A percentile compares a stretch with the other conserved stretches of the same genome.
These are phyloP conservation scores for Adansonia madagascariensis DNA, from an alignment of 441 rosid species.

Conservation along the genomic window DNA sequence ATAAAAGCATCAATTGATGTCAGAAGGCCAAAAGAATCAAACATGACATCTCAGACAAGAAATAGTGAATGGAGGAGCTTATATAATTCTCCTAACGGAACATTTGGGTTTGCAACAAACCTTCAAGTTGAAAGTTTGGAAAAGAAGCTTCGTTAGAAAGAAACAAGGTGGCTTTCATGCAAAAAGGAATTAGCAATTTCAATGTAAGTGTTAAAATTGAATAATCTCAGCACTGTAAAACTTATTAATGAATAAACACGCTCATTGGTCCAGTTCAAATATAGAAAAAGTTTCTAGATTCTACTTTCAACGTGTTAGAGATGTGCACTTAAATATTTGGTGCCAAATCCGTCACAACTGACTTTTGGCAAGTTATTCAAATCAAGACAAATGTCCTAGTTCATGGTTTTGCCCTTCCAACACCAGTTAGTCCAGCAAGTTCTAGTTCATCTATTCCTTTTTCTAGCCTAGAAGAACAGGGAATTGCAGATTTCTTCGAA, in stretches of 20 bases:
- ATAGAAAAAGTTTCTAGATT: neutral
- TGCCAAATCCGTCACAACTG: neutral
- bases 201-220: neutral
- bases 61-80: neutral
- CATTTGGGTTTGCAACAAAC: neutral
- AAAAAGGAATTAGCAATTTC: neutral
- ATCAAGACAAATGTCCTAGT: neutral
- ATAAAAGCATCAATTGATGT: neutral
- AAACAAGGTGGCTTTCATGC: neutral
- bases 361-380: neutral
- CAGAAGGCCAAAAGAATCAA: neutral
- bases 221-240: neutral
- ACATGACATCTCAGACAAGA: neutral
- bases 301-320: neutral
- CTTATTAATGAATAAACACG: neutral
- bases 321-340: neutral
- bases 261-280: neutral
- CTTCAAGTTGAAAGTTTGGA: neutral
- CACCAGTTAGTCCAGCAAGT: neutral
- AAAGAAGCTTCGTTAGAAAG: neutral
- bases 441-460: neutral
- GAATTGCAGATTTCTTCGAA: neutral
- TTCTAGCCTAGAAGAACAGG: neutral
- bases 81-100: conserved; percentile 3
- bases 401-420: neutral